Evolutionary conservation across 345 rosid species (phyloP).

Genomic region (Melaleuca alternifolia): DNA sequence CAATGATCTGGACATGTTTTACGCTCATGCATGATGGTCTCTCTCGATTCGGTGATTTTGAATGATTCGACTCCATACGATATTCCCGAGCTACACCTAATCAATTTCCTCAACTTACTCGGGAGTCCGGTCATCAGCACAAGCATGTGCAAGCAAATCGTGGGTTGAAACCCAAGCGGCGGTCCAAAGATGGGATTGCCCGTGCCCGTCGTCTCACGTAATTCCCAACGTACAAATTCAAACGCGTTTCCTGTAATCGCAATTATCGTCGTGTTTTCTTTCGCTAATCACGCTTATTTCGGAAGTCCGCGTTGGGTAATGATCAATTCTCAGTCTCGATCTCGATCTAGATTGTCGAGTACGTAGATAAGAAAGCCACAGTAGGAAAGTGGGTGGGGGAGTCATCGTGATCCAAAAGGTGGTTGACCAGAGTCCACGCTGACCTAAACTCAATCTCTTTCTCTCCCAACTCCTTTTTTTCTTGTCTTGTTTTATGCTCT

Average conservation of each 20-base stretch:
- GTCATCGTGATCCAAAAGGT: background rate
- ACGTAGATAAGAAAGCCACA: background rate
- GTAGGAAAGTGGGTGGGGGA: background rate
- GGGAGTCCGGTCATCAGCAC: too few species aligned
- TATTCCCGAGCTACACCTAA: background rate
- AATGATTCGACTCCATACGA: too few species aligned
- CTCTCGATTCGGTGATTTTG: background rate
- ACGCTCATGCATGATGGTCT: background rate
- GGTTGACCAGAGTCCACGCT: background rate
- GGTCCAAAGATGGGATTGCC: too few species aligned
- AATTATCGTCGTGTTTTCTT: too few species aligned
- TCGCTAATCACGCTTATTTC: background rate
- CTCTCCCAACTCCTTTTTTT: background rate
- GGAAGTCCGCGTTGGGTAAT: background rate
- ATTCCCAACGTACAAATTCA: too few species aligned
- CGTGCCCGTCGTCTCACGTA: too few species aligned
- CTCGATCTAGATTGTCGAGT: background rate
- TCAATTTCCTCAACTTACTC: too few species aligned
- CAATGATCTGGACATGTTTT: background rate
- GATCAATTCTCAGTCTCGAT: background rate
- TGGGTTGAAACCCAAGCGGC: too few species aligned
- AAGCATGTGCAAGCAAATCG: too few species aligned
- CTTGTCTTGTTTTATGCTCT: too few species aligned
- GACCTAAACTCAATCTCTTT: background rate
- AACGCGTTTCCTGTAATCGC: too few species aligned